phyloP scores from a whole-genome alignment of 345 rosid genomes.

The Pseudoturritis turrita region DNA sequence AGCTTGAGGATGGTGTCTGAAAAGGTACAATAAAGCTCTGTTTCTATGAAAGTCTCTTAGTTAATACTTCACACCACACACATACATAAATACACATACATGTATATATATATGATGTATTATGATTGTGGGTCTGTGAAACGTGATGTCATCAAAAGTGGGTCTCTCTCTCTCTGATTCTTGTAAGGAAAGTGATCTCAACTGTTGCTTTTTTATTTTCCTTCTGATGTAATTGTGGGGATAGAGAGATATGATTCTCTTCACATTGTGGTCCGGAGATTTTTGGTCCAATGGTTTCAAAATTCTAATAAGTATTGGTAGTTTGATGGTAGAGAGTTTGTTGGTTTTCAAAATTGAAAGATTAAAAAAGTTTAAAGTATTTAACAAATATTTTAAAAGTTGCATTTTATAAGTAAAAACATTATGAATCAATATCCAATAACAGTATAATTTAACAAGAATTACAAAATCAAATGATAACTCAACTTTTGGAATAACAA shows the following conservation, averaged over 20 bases:
- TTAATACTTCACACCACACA: slow-evolving; percentile 13
- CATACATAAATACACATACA: background rate
- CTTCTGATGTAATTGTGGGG: slow-evolving; percentile 25
- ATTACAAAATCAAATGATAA: too few species aligned
- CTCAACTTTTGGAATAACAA: too few species aligned
- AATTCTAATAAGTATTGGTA: background rate
- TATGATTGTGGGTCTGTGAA: slow-evolving; percentile 16
- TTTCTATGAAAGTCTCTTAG: slow-evolving; percentile 26
- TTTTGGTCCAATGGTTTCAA: slow-evolving; percentile 14
- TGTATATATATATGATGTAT: background rate
- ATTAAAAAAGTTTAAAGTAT: background rate
- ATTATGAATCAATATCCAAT: too few species aligned
- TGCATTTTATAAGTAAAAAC: too few species aligned
- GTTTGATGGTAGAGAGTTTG: background rate
- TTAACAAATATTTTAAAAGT: background rate
- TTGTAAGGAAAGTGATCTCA: slow-evolving; percentile 37
- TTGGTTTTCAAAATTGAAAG: background rate
- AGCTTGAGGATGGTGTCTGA: slow-evolving; percentile 33
- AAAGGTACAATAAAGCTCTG: slow-evolving; percentile 26
- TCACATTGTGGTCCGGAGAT: slow-evolving; percentile 23
- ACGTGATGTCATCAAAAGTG: slow-evolving; percentile 32
- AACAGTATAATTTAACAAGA: background rate
- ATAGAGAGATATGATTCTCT: slow-evolving; percentile 34
- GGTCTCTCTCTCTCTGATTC: slow-evolving; percentile 20
- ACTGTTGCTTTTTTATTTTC: slow-evolving; percentile 28